These are phyloP conservation scores for Hibiscus syriacus DNA, from an alignment of 345 rosid genomes.

Conservation along the genomic window DNA sequence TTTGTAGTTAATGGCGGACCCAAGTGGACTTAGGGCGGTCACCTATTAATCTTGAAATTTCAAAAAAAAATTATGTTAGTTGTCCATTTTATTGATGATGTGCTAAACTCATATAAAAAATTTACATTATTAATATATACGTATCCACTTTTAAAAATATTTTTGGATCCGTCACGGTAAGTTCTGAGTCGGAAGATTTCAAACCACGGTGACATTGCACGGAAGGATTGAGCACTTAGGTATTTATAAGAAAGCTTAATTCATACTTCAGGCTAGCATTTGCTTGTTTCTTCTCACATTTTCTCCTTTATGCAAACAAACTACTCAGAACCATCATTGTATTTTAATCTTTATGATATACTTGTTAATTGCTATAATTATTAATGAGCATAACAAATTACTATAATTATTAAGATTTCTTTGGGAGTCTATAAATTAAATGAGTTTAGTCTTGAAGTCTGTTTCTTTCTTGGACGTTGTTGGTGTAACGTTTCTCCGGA, in stretches of 20 bases:
- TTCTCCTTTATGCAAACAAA: background rate
- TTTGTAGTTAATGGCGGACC: no score
- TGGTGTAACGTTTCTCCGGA: no score
- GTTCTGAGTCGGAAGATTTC: background rate
- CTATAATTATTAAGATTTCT: background rate
- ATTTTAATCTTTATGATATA: background rate
- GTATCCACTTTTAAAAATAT: no score
- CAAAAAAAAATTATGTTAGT: no score
- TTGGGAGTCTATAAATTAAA: background rate
- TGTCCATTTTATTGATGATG: no score
- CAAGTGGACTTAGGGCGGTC: no score
- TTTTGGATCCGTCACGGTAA: no score
- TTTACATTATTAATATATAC: no score
- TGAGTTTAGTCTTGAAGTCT: no score
- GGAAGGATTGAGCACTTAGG: background rate
- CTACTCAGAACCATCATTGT: background rate
- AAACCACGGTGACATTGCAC: background rate
- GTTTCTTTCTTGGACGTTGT: no score
- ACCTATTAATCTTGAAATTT: no score
- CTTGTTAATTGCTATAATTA: background rate
- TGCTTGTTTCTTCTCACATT: background rate
- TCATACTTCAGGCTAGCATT: background rate
- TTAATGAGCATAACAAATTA: background rate
- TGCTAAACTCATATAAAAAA: no score
- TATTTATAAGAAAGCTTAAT: background rate